Base-by-base conservation (phyloP, 305 asterid species). In the Coffea humblotiana region DNA sequence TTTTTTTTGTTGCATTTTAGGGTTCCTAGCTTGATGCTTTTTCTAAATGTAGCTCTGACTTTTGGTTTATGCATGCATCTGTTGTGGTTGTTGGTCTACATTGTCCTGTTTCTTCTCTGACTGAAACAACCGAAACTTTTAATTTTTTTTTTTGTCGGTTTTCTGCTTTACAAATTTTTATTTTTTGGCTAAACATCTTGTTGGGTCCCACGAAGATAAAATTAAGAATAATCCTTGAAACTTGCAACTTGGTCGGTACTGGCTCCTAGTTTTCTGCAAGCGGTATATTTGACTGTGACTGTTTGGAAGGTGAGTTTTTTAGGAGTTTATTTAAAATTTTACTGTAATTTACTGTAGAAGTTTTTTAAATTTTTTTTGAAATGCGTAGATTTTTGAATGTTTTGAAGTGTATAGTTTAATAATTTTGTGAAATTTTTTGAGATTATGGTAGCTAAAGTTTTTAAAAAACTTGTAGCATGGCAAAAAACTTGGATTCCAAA, bases 11-110 rank as follows among this genome's bases (percentile, higher is more conserved):
- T 79, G 19, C 45, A 16, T 12, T 47, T 51, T 75, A 49, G n/a
- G 14, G 8, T 78, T 49, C 13, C 52, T 68, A 49, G 72, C 78
- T 81, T 45, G 64, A 71, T 48, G 82, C 52, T 72, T 63, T 58
- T 74, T 60, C 68, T 37, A 83, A 86, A 86, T 77, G 56, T 54
- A 27, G 69, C 82, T 51, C 79, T 77, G 88, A 87, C 91, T 77
- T 68, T 47, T 69, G 48, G 16, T 79, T 63, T 71, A 72, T 76
- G 81, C 74, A 56, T 71, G 79, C 71, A 63, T 71, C 47, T 60
- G 72, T 71, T 72, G 18, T 48, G 86, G 79, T 85, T 78, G 88
- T 85, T 80, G 76, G 82, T 80, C 37, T 71, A 56, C 43, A 71
- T 80, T 82, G 82, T 81, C 83, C 82, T 77, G 65, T 83, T 83